phyloP scores from a whole-genome alignment of 257 asterid genomes.

The Cynanchum wilfordii region DNA sequence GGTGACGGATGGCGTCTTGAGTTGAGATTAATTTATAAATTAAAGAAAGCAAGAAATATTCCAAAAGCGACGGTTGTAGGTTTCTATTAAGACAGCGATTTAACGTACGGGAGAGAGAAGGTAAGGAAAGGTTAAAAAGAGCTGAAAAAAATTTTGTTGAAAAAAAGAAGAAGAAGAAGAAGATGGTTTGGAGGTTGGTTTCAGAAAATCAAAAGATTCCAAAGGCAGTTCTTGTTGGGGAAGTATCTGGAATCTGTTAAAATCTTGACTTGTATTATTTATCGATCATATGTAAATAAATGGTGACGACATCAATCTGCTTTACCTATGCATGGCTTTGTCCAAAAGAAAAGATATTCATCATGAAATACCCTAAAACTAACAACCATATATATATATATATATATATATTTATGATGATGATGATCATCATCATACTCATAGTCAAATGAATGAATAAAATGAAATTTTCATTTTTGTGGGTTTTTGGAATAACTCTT shows the following conservation, averaged over 20 bases:
- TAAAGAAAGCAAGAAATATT: neutral
- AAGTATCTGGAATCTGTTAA: slow-evolving; percentile 17
- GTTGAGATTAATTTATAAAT: too few species aligned
- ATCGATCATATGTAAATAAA: neutral
- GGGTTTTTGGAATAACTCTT: slow-evolving; percentile 4
- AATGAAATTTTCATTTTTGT: neutral
- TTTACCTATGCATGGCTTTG: too few species aligned
- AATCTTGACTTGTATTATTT: neutral
- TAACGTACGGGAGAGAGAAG: too few species aligned
- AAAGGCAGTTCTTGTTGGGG: slow-evolving; percentile 5
- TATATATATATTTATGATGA: too few species aligned
- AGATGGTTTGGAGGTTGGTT: slow-evolving; percentile 29
- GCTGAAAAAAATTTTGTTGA: neutral
- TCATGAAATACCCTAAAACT: slow-evolving; percentile 7
- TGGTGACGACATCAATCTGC: too few species aligned
- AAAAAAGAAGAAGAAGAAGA: slow-evolving; percentile 11
- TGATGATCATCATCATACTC: neutral
- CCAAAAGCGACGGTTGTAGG: neutral
- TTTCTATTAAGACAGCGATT: too few species aligned
- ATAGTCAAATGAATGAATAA: neutral
- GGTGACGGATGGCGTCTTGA: too few species aligned
- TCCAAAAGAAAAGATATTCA: too few species aligned
- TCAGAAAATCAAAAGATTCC: slow-evolving; percentile 6
- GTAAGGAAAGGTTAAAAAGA: neutral
- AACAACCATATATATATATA: neutral